phyloP scores from a whole-genome alignment of 2,329 filamentous ascomycete species.

The Penicillium sp. region DNA sequence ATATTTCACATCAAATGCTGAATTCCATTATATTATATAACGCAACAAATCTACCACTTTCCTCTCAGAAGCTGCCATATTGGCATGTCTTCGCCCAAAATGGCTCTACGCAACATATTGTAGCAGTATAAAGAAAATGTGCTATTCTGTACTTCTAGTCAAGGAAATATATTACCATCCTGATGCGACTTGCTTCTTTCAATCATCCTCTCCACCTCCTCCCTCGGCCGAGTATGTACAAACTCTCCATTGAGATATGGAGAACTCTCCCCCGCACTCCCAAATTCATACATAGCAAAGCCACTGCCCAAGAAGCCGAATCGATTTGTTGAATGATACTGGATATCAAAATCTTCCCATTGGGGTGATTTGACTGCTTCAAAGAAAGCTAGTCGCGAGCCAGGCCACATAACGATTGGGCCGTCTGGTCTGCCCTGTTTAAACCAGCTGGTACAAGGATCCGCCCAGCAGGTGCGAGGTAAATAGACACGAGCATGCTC shows the following conservation, averaged over 20 bases:
- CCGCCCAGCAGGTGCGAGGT: conserved; percentile 19
- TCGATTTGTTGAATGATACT: conserved; percentile 17
- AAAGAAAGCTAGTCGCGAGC: conserved; percentile 1
- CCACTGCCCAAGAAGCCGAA: conserved; percentile 15
- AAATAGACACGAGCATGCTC: conserved; percentile 17
- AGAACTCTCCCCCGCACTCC: not conserved
- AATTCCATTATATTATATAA: too few species aligned
- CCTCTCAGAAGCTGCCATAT: too few species aligned
- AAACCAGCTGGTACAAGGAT: conserved; percentile 21
- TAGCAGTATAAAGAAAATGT: too few species aligned
- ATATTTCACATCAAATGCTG: too few species aligned
- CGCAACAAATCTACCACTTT: too few species aligned
- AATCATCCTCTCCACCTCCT: not conserved
- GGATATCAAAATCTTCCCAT: conserved; percentile 16
- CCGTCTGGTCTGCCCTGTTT: conserved; percentile 14
- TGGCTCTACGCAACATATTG: too few species aligned
- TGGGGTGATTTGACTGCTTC: not conserved
- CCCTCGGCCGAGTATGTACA: not conserved
- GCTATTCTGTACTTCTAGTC: too few species aligned
- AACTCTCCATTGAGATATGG: conserved; percentile 3
- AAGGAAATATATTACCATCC: not conserved
- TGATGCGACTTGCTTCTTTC: not conserved
- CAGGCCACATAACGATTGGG: conserved; percentile 15
- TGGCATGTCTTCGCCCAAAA: too few species aligned
- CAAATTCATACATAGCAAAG: conserved; percentile 6